Conservation (phyloP, 345 rosid genomes). For the Stellera chamaejasme region DNA sequence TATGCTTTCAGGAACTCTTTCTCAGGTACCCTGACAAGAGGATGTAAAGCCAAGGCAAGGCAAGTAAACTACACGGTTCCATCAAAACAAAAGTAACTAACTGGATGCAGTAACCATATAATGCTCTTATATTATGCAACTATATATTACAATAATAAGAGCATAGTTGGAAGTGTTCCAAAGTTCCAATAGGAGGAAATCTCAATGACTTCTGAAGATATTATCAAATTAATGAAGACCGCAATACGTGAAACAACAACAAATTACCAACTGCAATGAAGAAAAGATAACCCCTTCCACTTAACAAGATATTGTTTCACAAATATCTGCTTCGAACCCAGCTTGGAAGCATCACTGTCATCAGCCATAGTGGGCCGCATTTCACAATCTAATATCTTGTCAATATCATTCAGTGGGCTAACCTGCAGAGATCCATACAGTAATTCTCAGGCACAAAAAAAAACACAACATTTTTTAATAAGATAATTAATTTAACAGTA, state of each 20-base stretch:
- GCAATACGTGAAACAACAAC: not conserved
- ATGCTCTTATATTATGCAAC: too few relatives aligned
- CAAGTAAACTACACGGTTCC: conserved; percentile 8
- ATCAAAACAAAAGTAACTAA: not conserved
- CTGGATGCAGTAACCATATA: too few relatives aligned
- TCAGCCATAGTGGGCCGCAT: conserved; percentile 84
- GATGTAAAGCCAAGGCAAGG: not conserved
- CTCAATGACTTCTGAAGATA: not conserved
- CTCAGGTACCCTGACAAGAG: conserved; percentile 74
- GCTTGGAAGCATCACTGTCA: conserved; percentile 51
- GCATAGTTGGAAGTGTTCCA: not conserved
- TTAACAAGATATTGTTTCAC: conserved; percentile 97
- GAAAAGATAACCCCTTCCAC: conserved; percentile 97
- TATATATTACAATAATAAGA: too few relatives aligned
- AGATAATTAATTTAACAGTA: conserved; percentile 3
- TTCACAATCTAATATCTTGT: conserved; percentile 87
- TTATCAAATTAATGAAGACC: not conserved
- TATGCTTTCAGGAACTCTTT: conserved; percentile 86
- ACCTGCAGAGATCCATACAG: conserved; percentile 49
- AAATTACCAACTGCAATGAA: conserved; percentile 89
- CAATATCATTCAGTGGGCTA: conserved; percentile 91
- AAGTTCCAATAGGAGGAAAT: not conserved
- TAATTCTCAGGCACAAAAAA: conserved; percentile 13
- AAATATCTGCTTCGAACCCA: conserved; percentile 62
- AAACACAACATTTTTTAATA: conserved; percentile 8